Evolutionary conservation across 1,284 basidiomycete species (phyloP).

Genomic region (Peniophora sp.): DNA sequence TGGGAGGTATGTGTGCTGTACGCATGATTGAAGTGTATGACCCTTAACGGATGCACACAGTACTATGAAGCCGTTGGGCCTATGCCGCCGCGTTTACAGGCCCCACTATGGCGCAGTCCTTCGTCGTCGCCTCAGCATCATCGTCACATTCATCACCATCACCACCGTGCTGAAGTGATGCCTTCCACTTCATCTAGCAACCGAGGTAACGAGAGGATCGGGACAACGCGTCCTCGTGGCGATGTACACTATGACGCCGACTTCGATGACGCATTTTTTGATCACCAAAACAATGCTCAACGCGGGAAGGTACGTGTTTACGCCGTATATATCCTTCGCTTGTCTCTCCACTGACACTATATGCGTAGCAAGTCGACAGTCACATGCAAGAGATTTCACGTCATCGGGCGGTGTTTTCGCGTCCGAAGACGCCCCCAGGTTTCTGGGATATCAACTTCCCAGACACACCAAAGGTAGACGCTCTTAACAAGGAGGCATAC

Average conservation of each 20-base stretch:
- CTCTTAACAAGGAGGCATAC: conserved; percentile 66
- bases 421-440: conserved; percentile 71
- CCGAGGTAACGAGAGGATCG: no score
- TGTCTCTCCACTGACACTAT: no score
- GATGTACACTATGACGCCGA: no score
- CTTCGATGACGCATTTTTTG: no score
- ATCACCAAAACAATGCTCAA: no score
- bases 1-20: conserved; percentile 49
- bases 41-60: no score
- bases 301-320: no score
- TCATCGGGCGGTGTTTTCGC: conserved; percentile 68
- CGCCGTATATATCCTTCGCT: no score
- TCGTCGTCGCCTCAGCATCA: conserved; percentile 23
- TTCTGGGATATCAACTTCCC: conserved; percentile 91
- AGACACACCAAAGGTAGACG: conserved; percentile 67
- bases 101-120: conserved; percentile 66
- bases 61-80: conserved; percentile 76
- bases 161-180: no score
- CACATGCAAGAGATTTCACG: conserved; percentile 75
- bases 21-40: no score
- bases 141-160: conserved; percentile 6
- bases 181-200: no score
- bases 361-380: conserved; percentile 27
- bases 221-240: no score
- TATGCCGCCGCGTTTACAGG: conserved; percentile 53